Conservation (phyloP, 73 alveolate genomes). For the Durusdinium trenchii region DNA sequence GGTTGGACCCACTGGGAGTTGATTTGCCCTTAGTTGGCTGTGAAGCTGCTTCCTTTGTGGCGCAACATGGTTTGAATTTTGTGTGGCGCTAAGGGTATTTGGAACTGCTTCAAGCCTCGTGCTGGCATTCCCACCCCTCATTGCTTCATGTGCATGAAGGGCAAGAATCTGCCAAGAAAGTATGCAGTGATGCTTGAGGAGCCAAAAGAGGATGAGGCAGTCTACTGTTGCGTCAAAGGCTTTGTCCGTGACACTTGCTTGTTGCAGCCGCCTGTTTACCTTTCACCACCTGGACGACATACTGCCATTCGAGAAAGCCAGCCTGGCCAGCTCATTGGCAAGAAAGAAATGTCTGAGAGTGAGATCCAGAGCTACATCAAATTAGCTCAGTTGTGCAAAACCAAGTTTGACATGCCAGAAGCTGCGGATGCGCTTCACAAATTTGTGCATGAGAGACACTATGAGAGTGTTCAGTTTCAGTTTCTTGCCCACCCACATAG, state of each 20-base stretch:
- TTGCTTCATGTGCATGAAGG: not conserved
- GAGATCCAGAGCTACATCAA: not conserved
- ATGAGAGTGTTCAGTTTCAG: not conserved
- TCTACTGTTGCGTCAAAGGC: not conserved
- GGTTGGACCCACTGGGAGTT: not conserved
- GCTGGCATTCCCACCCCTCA: not conserved
- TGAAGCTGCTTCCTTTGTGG: not conserved
- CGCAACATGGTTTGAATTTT: not conserved
- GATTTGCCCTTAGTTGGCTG: not conserved
- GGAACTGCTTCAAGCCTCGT: not conserved
- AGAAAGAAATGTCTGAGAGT: not conserved
- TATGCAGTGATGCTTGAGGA: not conserved
- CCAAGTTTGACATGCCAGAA: not conserved
- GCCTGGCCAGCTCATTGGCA: not conserved
- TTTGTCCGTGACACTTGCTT: not conserved
- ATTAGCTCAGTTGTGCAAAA: not conserved
- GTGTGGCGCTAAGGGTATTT: not conserved
- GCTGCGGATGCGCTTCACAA: not conserved
- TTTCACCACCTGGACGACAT: not conserved
- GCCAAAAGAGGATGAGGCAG: not conserved
- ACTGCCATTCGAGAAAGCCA: not conserved
- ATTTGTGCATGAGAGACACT: not conserved
- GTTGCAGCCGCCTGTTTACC: constrained; percentile 2
- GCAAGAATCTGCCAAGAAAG: not conserved
- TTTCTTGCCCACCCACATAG: too few relatives aligned